Evolutionary conservation across 73 alveolate species (phyloP).

Genomic region (Paramecium caudatum): DNA sequence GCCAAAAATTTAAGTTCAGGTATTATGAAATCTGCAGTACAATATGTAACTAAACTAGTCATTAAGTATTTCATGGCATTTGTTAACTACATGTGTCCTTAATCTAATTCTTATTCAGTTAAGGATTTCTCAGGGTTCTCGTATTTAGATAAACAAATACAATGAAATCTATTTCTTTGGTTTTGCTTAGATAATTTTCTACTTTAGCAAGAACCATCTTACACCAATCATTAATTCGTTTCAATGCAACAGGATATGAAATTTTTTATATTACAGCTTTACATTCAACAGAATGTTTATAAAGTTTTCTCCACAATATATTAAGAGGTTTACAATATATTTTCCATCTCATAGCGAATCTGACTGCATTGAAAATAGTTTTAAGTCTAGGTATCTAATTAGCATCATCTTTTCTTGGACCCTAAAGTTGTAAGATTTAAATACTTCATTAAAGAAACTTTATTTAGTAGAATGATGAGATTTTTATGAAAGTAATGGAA

Average conservation of each 20-base stretch:
- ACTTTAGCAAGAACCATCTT: slow-evolving; percentile 56
- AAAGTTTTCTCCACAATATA: slow-evolving; percentile 49
- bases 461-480: not conserved
- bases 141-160: not conserved
- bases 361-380: not conserved
- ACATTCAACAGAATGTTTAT: slow-evolving; percentile 37
- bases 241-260: slow-evolving; percentile 29
- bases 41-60: slow-evolving; percentile 64
- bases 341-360: slow-evolving; percentile 47
- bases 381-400: not conserved
- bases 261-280: slow-evolving; percentile 13
- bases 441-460: not conserved
- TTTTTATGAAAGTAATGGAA: not conserved
- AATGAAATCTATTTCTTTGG: slow-evolving; percentile 62
- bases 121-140: slow-evolving; percentile 35
- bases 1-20: slow-evolving; percentile 55
- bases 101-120: slow-evolving; percentile 42
- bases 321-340: slow-evolving; percentile 56
- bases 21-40: slow-evolving; percentile 42
- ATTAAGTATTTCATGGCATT: slow-evolving; percentile 63
- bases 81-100: slow-evolving; percentile 35
- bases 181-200: slow-evolving; percentile 13
- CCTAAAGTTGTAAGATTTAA: not conserved
- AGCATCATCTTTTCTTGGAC: not conserved
- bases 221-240: slow-evolving; percentile 56